Evolutionary conservation across 1,284 basidiomycete genomes (phyloP).

Genomic region (Heterobasidion annosum): DNA sequence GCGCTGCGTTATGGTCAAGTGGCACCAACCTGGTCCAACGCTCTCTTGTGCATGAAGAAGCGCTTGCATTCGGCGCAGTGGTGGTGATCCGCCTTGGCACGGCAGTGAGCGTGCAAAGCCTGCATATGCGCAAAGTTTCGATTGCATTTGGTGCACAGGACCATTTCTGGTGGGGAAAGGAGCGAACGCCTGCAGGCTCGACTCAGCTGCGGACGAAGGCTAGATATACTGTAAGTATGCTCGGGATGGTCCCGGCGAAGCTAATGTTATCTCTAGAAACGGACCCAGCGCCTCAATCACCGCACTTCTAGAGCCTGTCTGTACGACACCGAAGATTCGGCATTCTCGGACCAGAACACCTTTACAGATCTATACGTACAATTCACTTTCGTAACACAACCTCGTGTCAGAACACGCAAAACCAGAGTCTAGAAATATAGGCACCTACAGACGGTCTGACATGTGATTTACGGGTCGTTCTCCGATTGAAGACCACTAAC

Average conservation of each 20-base stretch:
- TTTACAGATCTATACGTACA: too few relatives aligned
- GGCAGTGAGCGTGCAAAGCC: constrained; percentile 1
- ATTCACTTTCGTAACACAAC: too few relatives aligned
- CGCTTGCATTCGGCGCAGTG: constrained; percentile 17
- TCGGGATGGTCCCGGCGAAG: neutral
- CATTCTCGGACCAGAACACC: too few relatives aligned
- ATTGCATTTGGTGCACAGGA: neutral
- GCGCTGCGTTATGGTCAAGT: neutral
- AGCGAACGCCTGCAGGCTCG: too few relatives aligned
- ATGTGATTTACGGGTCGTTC: too few relatives aligned
- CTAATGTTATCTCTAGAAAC: too few relatives aligned
- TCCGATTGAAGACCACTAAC: constrained; percentile 26
- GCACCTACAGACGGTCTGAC: too few relatives aligned
- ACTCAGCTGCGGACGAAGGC: neutral
- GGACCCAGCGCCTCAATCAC: too few relatives aligned
- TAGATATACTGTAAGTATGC: neutral
- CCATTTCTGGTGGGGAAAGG: neutral
- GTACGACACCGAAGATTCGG: too few relatives aligned
- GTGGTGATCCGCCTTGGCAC: constrained; percentile 9
- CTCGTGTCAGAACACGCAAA: too few relatives aligned
- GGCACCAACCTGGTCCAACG: constrained; percentile 12
- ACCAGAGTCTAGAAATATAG: too few relatives aligned
- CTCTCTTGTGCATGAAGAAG: neutral
- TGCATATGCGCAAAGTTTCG: neutral
- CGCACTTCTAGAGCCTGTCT: too few relatives aligned